Evolutionary conservation across 139 green algal species (phyloP).

Genomic region (Raphidocelis subcapitata): DNA sequence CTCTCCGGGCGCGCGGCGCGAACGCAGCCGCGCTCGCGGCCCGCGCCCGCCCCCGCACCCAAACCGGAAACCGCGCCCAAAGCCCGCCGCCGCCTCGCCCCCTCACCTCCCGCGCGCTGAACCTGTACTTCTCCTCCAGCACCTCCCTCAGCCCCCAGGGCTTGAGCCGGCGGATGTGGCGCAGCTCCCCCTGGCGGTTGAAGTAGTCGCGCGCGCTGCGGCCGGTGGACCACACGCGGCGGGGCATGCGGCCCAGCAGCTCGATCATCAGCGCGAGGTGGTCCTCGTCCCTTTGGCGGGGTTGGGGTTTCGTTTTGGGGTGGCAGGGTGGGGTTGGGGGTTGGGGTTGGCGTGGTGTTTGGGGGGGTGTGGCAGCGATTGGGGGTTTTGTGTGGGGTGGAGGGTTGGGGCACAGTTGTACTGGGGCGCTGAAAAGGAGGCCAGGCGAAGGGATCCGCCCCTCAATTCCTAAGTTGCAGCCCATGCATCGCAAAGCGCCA

Average conservation of each 20-base stretch:
- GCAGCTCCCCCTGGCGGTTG: slow-evolving; percentile 85
- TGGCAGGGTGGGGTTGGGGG: not conserved
- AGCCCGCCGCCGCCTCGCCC: too few species aligned
- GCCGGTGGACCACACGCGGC: slow-evolving; percentile 67
- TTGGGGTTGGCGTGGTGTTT: not conserved
- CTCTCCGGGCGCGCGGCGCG: too few species aligned
- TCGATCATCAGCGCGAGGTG: slow-evolving; percentile 98
- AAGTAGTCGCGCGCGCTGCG: slow-evolving; percentile 89
- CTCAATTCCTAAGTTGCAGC: too few species aligned
- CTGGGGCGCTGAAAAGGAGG: too few species aligned
- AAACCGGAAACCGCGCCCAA: not conserved
- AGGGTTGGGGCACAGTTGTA: too few species aligned
- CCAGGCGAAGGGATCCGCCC: too few species aligned
- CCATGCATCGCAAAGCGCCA: too few species aligned
- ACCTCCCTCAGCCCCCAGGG: slow-evolving; percentile 93
- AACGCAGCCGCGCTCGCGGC: too few species aligned
- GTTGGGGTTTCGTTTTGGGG: not conserved
- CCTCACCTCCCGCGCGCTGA: slow-evolving; percentile 77
- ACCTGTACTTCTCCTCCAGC: slow-evolving; percentile 92
- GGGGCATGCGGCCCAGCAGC: slow-evolving; percentile 87
- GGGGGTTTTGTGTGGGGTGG: too few species aligned
- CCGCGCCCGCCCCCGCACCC: not conserved
- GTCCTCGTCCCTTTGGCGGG: slow-evolving; percentile 85
- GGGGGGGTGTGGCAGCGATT: not conserved
- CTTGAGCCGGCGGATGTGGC: slow-evolving; percentile 88